Evolutionary conservation across 1,139 yeast species (phyloP), one percentile per base, ranked within the genome.

Genomic region (Oligophagozyma castellii): DNA sequence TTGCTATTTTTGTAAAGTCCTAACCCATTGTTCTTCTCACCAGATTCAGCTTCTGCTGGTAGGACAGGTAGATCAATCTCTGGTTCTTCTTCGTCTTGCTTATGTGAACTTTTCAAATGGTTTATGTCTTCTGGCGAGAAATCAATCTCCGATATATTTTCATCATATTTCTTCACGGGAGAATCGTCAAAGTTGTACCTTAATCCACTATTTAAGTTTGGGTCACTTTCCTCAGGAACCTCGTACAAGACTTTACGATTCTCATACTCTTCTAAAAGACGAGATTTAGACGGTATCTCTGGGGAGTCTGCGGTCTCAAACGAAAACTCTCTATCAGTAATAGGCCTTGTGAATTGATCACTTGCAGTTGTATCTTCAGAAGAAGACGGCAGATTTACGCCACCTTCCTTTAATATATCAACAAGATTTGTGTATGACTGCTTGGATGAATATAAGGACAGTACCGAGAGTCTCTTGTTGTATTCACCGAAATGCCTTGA

Each of bases 391-490:
- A 15, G 13, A 16, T 19, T 14, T 43, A 33, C 28, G 21, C 35
- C 43, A 4, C 34, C 53, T 14, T 58, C 59, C 29, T 62, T 63
- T 37, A 73, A 51, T 29, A 70, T 65, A 6, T 72, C 63, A 32
- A 67, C 70, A 47, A 76, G 60, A 45, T 76, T 75, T 24, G 65
- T 66, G 42, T 67, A 75, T 0, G 83, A 73, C 32, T 65, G 71
- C 37, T 66, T 73, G 3, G 84, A 71, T 1, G 84, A 75, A 41
- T 74, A 73, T 55, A 75, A 59, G 1, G 84, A 73, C 30, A 77
- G 53, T 7, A 76, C 78, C 13, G 83, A 73, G 29, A 75, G 58
- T 44, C 89, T 64, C 54, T 73, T 76, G 46, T 70, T 71, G 3
- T 74, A 69, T 31, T 65, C 65, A 24, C 74, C 65, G 49, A 70